Percentiles rank a stretch among this genome's conserved stretches.
Conservation (phyloP, 169 alveolate genomes). For the Perkinsus chesapeaki region DNA sequence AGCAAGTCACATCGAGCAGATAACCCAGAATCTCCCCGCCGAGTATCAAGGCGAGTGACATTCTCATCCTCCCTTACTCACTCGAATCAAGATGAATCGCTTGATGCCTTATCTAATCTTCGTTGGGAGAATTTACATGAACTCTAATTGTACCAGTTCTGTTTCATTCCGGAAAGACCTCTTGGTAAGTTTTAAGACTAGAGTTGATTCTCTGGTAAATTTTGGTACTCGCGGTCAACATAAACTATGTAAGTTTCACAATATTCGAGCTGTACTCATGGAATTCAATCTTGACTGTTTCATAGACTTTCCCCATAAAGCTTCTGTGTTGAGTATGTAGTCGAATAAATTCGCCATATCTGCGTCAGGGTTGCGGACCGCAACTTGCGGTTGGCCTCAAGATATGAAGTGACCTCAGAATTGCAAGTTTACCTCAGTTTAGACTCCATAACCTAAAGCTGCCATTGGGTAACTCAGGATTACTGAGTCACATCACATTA, state of each 20-base stretch:
- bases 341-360: too few species aligned
- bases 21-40: neutral
- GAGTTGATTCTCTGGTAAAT: too few species aligned
- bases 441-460: neutral
- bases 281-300: too few species aligned
- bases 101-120: neutral
- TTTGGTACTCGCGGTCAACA: too few species aligned
- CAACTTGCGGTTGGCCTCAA: too few species aligned
- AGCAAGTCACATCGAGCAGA: neutral
- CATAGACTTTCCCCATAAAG: too few species aligned
- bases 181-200: too few species aligned
- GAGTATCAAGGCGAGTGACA: neutral
- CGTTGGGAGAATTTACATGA: neutral
- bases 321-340: too few species aligned
- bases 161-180: neutral
- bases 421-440: neutral
- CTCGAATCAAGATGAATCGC: neutral
- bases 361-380: too few species aligned
- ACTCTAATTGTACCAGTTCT: neutral
- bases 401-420: too few species aligned
- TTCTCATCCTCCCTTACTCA: neutral
- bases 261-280: too few species aligned
- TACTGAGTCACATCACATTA: neutral
- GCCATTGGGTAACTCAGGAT: neutral
- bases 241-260: too few species aligned